Conservation (phyloP, 1,139 yeast species). For the Blastobotrys persicus region DNA sequence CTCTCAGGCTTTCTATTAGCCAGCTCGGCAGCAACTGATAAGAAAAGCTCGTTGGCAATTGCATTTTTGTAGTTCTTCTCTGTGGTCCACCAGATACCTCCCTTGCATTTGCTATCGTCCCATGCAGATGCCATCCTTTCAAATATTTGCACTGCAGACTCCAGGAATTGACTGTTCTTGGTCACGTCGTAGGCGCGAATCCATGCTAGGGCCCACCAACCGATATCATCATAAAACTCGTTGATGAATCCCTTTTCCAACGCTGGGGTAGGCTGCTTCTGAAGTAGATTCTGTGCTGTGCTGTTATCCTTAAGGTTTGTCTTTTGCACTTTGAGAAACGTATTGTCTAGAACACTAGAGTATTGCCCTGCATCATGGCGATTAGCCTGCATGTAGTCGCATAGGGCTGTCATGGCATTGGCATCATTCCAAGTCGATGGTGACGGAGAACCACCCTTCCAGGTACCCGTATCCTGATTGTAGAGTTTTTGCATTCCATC, state of each 20-base stretch:
- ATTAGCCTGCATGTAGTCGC: conserved; percentile 11
- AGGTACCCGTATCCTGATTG: conserved; percentile 45
- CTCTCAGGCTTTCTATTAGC: conserved; percentile 17
- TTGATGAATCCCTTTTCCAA: conserved; percentile 17
- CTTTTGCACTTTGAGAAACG: conserved; percentile 17
- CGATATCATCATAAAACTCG: conserved; percentile 18
- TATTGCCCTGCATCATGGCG: neutral
- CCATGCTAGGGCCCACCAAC: conserved; percentile 23
- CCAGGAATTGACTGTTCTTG: conserved; percentile 14
- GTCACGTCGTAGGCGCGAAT: conserved; percentile 19
- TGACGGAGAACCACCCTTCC: conserved; percentile 61
- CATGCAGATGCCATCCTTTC: conserved; percentile 16
- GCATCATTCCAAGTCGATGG: conserved; percentile 48
- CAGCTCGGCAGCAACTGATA: conserved; percentile 18
- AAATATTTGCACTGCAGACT: conserved; percentile 16
- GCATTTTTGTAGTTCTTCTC: conserved; percentile 21
- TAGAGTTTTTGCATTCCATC: conserved; percentile 48
- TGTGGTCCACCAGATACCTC: conserved; percentile 24
- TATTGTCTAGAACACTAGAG: conserved; percentile 11
- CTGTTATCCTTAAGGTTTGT: conserved; percentile 1
- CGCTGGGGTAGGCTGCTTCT: conserved; percentile 10
- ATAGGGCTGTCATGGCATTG: conserved; percentile 16
- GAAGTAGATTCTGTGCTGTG: neutral
- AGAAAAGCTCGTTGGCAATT: conserved; percentile 22
- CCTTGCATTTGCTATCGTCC: conserved; percentile 18